Evolutionary conservation across 345 rosid species (phyloP).

Genomic region (Salix udensis): DNA sequence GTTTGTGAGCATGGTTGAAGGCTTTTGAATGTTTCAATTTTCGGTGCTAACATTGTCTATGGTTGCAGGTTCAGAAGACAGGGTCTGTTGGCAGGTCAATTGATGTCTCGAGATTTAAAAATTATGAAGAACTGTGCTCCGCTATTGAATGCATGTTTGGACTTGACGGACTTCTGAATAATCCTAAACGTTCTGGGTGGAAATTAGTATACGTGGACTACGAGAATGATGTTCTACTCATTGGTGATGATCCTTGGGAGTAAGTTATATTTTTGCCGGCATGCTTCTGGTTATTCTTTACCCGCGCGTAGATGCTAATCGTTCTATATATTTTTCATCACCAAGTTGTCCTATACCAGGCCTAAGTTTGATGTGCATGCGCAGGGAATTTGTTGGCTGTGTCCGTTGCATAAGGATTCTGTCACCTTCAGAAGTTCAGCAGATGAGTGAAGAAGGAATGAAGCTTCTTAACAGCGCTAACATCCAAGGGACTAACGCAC

Average conservation of each 20-base stretch:
- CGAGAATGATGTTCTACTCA: conserved; percentile 90
- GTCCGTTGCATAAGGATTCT: conserved; percentile 97
- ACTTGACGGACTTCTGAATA: conserved; percentile 76
- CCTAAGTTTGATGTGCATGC: not conserved
- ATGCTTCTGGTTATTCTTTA: not conserved
- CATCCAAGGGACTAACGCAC: conserved; percentile 39
- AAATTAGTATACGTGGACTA: conserved; percentile 92
- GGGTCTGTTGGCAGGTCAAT: conserved; percentile 98
- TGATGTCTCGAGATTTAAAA: conserved; percentile 76
- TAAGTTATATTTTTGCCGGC: conserved; percentile 34
- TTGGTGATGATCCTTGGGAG: conserved; percentile 99
- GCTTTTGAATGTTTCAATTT: not conserved
- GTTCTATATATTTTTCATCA: not conserved
- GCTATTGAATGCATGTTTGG: conserved; percentile 96
- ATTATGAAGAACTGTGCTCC: conserved; percentile 71
- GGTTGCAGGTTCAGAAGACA: conserved; percentile 81
- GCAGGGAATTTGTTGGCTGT: conserved; percentile 91
- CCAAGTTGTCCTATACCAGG: not conserved
- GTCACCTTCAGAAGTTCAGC: conserved; percentile 92
- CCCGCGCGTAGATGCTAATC: not conserved
- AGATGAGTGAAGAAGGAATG: conserved; percentile 99
- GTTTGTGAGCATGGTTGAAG: not conserved
- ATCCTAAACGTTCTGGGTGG: conserved; percentile 83
- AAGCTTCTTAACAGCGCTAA: conserved; percentile 77
- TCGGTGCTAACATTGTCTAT: not conserved